Evolutionary conservation across 2,329 filamentous ascomycete species (phyloP).

Genomic region (Sarocladium oryzae): DNA sequence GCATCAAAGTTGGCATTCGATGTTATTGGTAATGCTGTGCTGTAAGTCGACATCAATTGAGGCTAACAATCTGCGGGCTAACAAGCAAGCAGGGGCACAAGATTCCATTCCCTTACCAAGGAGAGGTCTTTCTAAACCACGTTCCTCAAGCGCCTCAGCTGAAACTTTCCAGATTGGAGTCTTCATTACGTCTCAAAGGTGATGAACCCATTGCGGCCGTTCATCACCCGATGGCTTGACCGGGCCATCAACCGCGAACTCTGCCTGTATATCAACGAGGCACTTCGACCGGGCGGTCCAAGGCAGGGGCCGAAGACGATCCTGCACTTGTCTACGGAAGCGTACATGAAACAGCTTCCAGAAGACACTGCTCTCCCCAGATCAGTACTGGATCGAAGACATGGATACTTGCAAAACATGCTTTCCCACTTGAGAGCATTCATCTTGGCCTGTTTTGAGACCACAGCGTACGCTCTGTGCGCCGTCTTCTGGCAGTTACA

Average conservation of each 20-base stretch:
- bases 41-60: not conserved
- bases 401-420: not conserved
- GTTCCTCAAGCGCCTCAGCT: not conserved
- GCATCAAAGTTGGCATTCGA: conserved; percentile 1
- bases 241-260: not conserved
- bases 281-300: not conserved
- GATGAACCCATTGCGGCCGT: not conserved
- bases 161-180: conserved; percentile 1
- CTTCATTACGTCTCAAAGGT: not conserved
- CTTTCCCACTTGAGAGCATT: not conserved
- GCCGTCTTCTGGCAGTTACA: not conserved
- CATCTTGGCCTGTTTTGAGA: not conserved
- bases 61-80: not conserved
- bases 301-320: conserved; percentile 7
- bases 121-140: not conserved
- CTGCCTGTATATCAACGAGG: not conserved
- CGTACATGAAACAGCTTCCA: not conserved
- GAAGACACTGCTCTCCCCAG: not conserved
- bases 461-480: not conserved
- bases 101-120: not conserved
- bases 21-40: not conserved
- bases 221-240: not conserved
- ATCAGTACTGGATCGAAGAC: not conserved
- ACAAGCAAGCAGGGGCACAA: not conserved
- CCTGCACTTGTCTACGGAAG: not conserved